Base-by-base conservation (phyloP, 2,329 filamentous ascomycete genomes). In the Neonectria magnoliae region DNA sequence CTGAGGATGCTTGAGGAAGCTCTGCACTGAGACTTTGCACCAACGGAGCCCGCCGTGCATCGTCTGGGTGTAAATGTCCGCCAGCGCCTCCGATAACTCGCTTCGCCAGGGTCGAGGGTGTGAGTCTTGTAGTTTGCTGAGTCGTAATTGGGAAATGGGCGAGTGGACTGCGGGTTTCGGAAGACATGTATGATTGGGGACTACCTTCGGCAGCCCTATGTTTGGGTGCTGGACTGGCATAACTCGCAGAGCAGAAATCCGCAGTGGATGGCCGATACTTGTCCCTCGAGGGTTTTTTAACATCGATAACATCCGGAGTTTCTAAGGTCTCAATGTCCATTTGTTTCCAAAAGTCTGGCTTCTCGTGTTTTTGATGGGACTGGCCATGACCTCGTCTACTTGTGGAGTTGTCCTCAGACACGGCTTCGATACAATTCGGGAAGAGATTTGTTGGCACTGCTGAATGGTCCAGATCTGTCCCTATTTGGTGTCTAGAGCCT, bases 111-210 rank as follows among this genome's bases (percentile, higher is more conserved):
- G 67, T 68, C n/a, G 67, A 62, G 25, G 74, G 68, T 5, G 73
- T 76, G 14, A 75, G 65, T 16, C 73, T 70, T 16, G 70, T 64
- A 25, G 59, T 67, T 48, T 64, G 66, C 20, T 71, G 62, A 16
- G 68, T 55, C n/a, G 66, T 58, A n/a, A 76, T 76, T 5, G 74
- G 73, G n/a, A 76, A 76, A 36, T 70, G 72, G 22, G 69, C 73
- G 48, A 76, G 45, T 4, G 73, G 71, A 4, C 71, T 73, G 18
- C 47, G 58, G n/a, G 56, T 51, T 14, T 67, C 67, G 4, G 66
- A 20, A 13, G 66, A 68, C 22, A 38, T 63, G 55, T 64, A 31
- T 8, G 68, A 64, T 8, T 54, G 20, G 44, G 64, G 66, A 31
- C 54, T 70, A 22, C 66, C 60, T 13, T 68, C 63, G 9, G 67